Percentiles rank a stretch among this genome's conserved stretches.
phyloP scores from a whole-genome alignment of 306 rosid species.

The Psophocarpus tetragonolobus region DNA sequence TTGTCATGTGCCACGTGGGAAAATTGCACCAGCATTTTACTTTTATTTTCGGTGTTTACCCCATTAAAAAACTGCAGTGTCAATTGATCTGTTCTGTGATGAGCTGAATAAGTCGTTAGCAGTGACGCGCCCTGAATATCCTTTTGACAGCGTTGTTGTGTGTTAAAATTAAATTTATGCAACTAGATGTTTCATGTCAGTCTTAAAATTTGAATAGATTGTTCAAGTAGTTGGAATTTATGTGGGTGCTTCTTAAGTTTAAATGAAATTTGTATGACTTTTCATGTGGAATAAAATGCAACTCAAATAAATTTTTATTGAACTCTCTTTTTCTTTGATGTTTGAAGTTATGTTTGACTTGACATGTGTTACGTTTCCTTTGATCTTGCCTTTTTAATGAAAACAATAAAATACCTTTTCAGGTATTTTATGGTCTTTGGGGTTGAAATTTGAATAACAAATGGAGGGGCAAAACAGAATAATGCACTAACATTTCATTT shows the following conservation, averaged over 20 bases:
- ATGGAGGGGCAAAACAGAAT: not conserved
- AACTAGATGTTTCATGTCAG: not conserved
- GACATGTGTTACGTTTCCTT: not conserved
- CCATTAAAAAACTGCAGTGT: not conserved
- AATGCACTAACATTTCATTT: no score
- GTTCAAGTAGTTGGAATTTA: not conserved
- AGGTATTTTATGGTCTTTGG: no score
- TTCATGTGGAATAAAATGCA: not conserved
- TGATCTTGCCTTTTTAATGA: not conserved
- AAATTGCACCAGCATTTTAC: not conserved
- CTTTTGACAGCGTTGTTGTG: slow-evolving; percentile 12
- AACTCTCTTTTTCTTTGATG: not conserved
- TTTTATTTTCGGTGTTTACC: slow-evolving; percentile 21
- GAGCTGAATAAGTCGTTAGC: slow-evolving; percentile 2
- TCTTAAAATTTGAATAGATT: slow-evolving; percentile 7
- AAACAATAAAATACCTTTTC: no score
- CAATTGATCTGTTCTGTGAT: not conserved
- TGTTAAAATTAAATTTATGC: slow-evolving; percentile 18
- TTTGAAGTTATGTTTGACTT: not conserved
- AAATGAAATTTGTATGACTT: not conserved
- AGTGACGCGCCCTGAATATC: not conserved
- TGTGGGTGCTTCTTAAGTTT: not conserved
- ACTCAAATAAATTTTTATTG: not conserved
- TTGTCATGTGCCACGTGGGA: not conserved
- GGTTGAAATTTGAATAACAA: no score